Percentiles rank a stretch among this genome's conserved stretches.
These are phyloP conservation scores for Croton setiger DNA, from an alignment of 441 rosid species.

Conservation along the genomic window DNA sequence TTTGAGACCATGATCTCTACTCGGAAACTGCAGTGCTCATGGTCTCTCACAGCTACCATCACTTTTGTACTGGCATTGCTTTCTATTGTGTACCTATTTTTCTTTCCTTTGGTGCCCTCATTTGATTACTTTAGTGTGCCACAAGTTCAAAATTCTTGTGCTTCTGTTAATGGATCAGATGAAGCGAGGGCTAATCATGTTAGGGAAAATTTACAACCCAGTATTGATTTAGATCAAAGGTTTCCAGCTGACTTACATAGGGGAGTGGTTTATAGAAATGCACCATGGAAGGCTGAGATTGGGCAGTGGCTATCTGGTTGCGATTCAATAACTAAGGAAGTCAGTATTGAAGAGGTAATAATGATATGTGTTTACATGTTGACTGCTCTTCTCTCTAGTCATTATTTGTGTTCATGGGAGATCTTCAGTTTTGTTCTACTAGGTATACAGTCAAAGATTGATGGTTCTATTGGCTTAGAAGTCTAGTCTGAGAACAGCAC, in stretches of 20 bases:
- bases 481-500: not conserved
- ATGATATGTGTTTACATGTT: not conserved
- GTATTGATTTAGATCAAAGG: slow-evolving; percentile 42
- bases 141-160: slow-evolving; percentile 45
- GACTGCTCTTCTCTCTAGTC: not conserved
- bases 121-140: slow-evolving; percentile 45
- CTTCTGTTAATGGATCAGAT: slow-evolving; percentile 41
- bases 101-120: slow-evolving; percentile 74
- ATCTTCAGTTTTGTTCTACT: not conserved
- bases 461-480: not conserved
- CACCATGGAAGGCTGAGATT: slow-evolving; percentile 83
- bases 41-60: slow-evolving; percentile 61
- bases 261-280: slow-evolving; percentile 67
- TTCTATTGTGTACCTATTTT: slow-evolving; percentile 66
- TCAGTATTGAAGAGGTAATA: slow-evolving; percentile 58
- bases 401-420: not conserved
- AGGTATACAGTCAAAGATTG: not conserved
- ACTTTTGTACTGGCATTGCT: slow-evolving; percentile 54
- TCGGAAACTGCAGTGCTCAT: slow-evolving; percentile 65
- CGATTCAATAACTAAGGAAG: slow-evolving; percentile 51
- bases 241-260: slow-evolving; percentile 69
- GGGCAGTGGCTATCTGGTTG: slow-evolving; percentile 95
- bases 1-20: slow-evolving; percentile 39
- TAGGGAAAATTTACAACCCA: slow-evolving; percentile 24
- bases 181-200: slow-evolving; percentile 24